Conservation (phyloP, 805 yeast species). For the Ogataea glucozyma region DNA sequence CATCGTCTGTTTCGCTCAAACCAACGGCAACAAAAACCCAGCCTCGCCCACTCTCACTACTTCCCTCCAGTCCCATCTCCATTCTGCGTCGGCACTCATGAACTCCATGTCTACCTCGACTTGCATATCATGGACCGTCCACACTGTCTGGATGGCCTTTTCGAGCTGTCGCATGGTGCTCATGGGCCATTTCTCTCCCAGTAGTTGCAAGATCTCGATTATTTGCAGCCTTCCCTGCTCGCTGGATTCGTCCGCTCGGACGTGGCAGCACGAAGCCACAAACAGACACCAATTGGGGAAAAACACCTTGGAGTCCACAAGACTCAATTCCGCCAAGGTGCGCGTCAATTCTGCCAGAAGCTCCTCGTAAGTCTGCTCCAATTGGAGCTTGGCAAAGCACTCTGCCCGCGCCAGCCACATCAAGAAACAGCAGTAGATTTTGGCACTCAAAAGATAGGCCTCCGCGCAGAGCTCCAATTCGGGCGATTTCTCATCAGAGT, state of each 20-base stretch:
- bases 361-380: constrained; percentile 6
- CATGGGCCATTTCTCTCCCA: constrained; percentile 33
- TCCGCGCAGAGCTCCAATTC: constrained; percentile 25
- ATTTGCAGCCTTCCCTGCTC: constrained; percentile 19
- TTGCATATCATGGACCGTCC: constrained; percentile 32
- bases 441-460: constrained; percentile 23
- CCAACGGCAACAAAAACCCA: constrained; percentile 29
- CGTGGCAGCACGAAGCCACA: constrained; percentile 25
- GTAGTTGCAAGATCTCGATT: constrained; percentile 20
- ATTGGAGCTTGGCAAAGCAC: constrained; percentile 11
- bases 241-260: constrained; percentile 8
- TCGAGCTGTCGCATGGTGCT: constrained; percentile 25
- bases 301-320: constrained; percentile 16
- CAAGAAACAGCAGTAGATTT: constrained; percentile 22
- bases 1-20: constrained; percentile 11
- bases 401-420: constrained; percentile 13
- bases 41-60: constrained; percentile 25
- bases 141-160: constrained; percentile 30
- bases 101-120: constrained; percentile 11
- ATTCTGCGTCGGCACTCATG: constrained; percentile 5
- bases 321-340: constrained; percentile 15
- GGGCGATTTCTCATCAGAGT: constrained; percentile 1
- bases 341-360: constrained; percentile 14
- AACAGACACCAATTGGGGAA: constrained; percentile 38
- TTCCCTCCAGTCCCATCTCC: constrained; percentile 33